Evolutionary conservation across 805 yeast species (phyloP).

Genomic region (Wickerhamiella allomyrinae): DNA sequence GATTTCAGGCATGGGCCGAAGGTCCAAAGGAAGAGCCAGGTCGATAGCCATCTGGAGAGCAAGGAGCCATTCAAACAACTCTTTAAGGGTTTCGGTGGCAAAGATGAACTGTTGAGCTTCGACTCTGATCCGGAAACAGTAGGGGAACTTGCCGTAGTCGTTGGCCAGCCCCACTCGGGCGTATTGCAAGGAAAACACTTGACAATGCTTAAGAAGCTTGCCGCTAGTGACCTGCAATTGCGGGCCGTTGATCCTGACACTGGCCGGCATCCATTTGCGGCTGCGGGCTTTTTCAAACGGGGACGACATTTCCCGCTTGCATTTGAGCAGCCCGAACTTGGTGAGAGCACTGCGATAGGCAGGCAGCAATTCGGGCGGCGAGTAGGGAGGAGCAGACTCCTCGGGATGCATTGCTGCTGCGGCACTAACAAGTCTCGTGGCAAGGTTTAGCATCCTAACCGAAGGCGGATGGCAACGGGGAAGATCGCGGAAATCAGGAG

Average conservation of each 20-base stretch:
- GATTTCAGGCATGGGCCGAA: conserved; percentile 58
- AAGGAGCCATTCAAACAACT: conserved; percentile 66
- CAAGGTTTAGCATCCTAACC: too few relatives aligned
- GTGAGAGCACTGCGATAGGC: conserved; percentile 50
- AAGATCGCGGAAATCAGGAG: too few relatives aligned
- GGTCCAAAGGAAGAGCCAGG: conserved; percentile 59
- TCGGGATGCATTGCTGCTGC: background rate
- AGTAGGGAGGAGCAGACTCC: background rate
- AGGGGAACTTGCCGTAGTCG: conserved; percentile 54
- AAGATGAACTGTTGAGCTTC: conserved; percentile 74
- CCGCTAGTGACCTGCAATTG: conserved; percentile 57
- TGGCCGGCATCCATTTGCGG: conserved; percentile 55
- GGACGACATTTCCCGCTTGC: conserved; percentile 63
- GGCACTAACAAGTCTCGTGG: too few relatives aligned
- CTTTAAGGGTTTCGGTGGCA: conserved; percentile 45
- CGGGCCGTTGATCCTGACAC: conserved; percentile 73
- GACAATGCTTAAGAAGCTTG: conserved; percentile 20
- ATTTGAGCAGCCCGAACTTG: conserved; percentile 39
- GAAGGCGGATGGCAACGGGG: too few relatives aligned
- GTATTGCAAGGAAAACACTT: conserved; percentile 58
- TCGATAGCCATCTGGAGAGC: conserved; percentile 63
- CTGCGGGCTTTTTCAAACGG: conserved; percentile 59
- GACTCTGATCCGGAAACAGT: conserved; percentile 42
- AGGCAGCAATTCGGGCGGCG: conserved; percentile 40
- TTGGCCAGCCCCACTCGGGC: conserved; percentile 74